Percentiles rank a stretch among this genome's conserved stretches.
Evolutionary conservation across 2,329 filamentous ascomycete genomes (phyloP).

Genomic region (Coleophoma eucalyptorum): DNA sequence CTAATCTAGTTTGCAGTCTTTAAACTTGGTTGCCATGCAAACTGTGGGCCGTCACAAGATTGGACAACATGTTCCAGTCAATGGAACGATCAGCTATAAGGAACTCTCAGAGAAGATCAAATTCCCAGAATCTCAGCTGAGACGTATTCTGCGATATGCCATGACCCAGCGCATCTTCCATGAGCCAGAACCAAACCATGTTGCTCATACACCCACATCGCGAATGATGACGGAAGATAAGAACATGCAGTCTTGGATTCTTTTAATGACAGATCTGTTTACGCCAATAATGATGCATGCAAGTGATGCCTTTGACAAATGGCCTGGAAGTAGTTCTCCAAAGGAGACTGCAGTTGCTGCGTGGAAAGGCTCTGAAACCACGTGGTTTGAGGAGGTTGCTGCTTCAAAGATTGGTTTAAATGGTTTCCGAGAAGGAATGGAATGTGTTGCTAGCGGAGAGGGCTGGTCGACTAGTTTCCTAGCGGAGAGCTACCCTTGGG

Average conservation of each 20-base stretch:
- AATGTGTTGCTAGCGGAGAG: constrained; percentile 32
- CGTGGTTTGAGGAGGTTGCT: constrained; percentile 5
- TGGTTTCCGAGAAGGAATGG: constrained; percentile 6
- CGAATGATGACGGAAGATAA: constrained; percentile 12
- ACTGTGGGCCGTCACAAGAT: constrained; percentile 17
- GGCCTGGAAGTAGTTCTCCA: constrained; percentile 3
- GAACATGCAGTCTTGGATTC: constrained; percentile 5
- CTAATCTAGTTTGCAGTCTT: neutral
- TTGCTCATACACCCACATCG: constrained; percentile 17
- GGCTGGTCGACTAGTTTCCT: constrained; percentile 48
- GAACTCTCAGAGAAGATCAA: constrained; percentile 13
- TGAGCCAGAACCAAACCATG: constrained; percentile 11
- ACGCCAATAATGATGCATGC: constrained; percentile 11
- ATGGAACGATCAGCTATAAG: constrained; percentile 13
- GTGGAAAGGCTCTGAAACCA: neutral
- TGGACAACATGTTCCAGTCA: constrained; percentile 10
- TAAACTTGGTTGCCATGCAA: constrained; percentile 10
- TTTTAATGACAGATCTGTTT: constrained; percentile 7
- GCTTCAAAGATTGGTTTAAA: neutral
- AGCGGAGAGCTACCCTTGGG: constrained; percentile 28
- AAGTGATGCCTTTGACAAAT: constrained; percentile 6
- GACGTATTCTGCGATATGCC: constrained; percentile 15
- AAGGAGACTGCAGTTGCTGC: constrained; percentile 4
- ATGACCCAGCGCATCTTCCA: constrained; percentile 19
- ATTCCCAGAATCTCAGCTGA: constrained; percentile 8